Evolutionary conservation across 1,139 yeast genomes (phyloP).

Genomic region (Saccharomyces hybrid): DNA sequence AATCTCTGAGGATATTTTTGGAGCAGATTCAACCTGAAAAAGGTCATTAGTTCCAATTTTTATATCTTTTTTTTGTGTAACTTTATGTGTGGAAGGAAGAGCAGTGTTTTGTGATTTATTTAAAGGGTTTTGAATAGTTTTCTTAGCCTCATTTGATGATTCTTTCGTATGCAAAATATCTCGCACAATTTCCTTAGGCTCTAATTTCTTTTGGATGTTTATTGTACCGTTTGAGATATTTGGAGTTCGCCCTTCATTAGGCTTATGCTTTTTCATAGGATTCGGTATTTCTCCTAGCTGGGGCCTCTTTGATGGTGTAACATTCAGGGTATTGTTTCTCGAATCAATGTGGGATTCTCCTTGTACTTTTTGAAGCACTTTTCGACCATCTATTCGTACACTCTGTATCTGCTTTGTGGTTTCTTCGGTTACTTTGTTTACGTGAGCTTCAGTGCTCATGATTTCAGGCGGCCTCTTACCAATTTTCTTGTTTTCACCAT

Average conservation of each 20-base stretch:
- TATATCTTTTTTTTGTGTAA: neutral
- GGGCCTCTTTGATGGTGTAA: neutral
- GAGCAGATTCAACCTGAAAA: neutral
- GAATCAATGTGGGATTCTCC: neutral
- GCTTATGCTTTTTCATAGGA: neutral
- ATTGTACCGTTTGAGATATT: neutral
- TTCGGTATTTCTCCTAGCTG: neutral
- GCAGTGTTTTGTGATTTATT: neutral
- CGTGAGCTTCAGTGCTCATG: neutral
- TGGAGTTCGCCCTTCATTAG: neutral
- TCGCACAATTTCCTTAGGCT: neutral
- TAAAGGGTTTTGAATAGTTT: neutral
- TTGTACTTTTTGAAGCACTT: neutral
- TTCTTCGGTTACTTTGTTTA: neutral
- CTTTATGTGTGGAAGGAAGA: neutral
- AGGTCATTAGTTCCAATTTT: neutral
- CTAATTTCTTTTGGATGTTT: neutral
- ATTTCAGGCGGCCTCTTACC: neutral
- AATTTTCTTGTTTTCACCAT: neutral
- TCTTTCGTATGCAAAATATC: neutral
- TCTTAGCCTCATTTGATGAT: neutral
- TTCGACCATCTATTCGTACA: neutral
- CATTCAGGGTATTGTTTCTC: neutral
- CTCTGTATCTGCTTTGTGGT: neutral
- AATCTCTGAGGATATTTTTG: neutral